Evolutionary conservation across 2,329 filamentous ascomycete genomes (phyloP).

Genomic region (Ilyonectria sp.): DNA sequence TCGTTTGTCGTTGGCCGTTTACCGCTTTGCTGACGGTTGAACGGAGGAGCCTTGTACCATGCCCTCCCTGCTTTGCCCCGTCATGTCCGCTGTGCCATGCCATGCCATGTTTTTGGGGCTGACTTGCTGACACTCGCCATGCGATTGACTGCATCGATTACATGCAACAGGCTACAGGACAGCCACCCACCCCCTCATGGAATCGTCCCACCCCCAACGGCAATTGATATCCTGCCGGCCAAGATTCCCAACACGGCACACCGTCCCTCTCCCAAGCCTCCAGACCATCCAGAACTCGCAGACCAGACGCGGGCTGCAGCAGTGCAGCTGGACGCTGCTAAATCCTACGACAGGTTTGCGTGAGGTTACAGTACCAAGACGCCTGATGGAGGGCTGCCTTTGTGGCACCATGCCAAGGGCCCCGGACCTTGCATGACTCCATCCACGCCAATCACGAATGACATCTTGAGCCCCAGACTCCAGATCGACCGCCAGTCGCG

Average conservation of each 20-base stretch:
- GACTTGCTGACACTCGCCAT: constrained; percentile 29
- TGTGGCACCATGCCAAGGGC: constrained; percentile 15
- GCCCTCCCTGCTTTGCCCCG: not conserved
- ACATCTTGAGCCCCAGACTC: constrained; percentile 19
- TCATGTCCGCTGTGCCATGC: constrained; percentile 1
- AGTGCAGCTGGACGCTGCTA: not conserved
- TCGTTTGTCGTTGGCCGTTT: not conserved
- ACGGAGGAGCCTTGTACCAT: constrained; percentile 15
- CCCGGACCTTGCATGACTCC: constrained; percentile 19
- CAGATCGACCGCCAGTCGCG: constrained; percentile 24
- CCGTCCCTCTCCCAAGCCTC: constrained; percentile 1
- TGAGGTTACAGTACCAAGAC: not conserved
- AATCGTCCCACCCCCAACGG: constrained; percentile 14
- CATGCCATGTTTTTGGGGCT: constrained; percentile 15
- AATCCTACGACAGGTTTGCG: not conserved
- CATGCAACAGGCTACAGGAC: not conserved
- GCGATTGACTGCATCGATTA: constrained; percentile 11
- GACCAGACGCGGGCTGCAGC: not conserved
- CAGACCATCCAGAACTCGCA: not conserved
- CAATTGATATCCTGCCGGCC: constrained; percentile 12
- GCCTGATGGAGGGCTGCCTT: constrained; percentile 15
- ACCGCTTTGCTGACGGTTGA: constrained; percentile 18
- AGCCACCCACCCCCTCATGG: constrained; percentile 7
- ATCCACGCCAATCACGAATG: constrained; percentile 22
- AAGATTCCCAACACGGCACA: constrained; percentile 11